These are phyloP conservation scores for Aegle marmelos DNA, from an alignment of 345 rosid genomes.

Conservation along the genomic window DNA sequence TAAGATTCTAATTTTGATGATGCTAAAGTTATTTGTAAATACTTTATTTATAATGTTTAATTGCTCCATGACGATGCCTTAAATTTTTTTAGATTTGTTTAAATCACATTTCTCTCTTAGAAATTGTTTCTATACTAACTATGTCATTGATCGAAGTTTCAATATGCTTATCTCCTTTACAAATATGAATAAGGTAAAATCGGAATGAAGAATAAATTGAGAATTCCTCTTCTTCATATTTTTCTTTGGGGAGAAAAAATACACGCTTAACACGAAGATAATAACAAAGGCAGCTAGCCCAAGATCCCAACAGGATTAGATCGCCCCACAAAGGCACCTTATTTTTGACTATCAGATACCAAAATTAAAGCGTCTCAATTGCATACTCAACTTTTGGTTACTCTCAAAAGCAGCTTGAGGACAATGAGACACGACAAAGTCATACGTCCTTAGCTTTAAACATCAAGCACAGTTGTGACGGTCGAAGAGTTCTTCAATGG, in stretches of 20 bases:
- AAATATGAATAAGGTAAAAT: background rate
- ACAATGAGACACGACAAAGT: constrained; percentile 5
- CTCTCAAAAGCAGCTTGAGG: background rate
- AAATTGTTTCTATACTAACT: too few relatives aligned
- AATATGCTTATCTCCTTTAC: too few relatives aligned
- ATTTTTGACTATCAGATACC: constrained; percentile 5
- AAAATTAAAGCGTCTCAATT: background rate
- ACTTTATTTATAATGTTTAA: too few relatives aligned
- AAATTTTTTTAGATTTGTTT: too few relatives aligned
- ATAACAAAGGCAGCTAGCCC: background rate
- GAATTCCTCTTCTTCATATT: background rate
- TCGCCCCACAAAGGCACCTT: background rate
- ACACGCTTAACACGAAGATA: background rate
- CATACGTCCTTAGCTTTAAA: background rate
- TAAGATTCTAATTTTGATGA: too few relatives aligned
- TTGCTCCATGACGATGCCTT: too few relatives aligned
- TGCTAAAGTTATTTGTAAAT: too few relatives aligned
- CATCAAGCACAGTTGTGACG: background rate
- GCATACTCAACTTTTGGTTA: background rate
- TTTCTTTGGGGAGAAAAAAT: background rate
- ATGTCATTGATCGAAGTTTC: too few relatives aligned
- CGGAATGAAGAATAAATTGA: too few relatives aligned
- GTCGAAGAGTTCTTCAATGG: constrained; percentile 6
- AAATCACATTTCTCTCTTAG: too few relatives aligned
- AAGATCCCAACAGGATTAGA: background rate